A percentile compares a stretch with the other conserved stretches of the same genome.
Conservation (phyloP, 805 yeast genomes). For the Spathaspora hagerdaliae region DNA sequence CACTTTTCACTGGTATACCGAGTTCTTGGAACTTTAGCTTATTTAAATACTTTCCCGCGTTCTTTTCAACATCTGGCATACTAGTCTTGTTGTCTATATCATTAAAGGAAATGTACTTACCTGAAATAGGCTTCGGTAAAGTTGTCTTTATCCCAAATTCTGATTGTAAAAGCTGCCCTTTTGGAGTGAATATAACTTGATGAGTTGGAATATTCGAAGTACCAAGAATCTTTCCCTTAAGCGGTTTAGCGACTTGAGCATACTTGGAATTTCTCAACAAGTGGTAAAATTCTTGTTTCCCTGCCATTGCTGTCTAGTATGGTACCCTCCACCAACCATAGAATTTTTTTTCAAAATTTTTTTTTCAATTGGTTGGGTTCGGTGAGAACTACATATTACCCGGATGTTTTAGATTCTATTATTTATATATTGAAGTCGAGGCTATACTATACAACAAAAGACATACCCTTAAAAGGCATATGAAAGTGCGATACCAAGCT, state of each 20-base stretch:
- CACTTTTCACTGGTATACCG: constrained; percentile 45
- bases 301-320: constrained; percentile 12
- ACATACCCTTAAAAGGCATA: constrained; percentile 33
- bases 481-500: constrained; percentile 59
- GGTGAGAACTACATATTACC: neutral
- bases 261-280: constrained; percentile 38
- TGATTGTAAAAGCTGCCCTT: constrained; percentile 57
- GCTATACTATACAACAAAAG: no score
- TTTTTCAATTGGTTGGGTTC: neutral
- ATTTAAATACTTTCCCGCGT: constrained; percentile 56
- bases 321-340: no score
- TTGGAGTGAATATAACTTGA: constrained; percentile 68
- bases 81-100: constrained; percentile 64
- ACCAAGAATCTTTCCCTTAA: constrained; percentile 27
- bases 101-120: constrained; percentile 58
- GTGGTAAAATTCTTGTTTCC: constrained; percentile 26
- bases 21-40: constrained; percentile 66
- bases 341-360: neutral
- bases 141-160: constrained; percentile 76
- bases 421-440: neutral
- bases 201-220: constrained; percentile 52
- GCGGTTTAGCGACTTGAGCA: constrained; percentile 44
- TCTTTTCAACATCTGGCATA: constrained; percentile 68
- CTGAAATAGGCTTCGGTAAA: constrained; percentile 58
- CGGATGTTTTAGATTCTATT: neutral